A percentile compares a stretch with the other conserved stretches of the same genome.
Conservation (phyloP, 1,284 basidiomycete genomes). For the Chalciporus sp. region DNA sequence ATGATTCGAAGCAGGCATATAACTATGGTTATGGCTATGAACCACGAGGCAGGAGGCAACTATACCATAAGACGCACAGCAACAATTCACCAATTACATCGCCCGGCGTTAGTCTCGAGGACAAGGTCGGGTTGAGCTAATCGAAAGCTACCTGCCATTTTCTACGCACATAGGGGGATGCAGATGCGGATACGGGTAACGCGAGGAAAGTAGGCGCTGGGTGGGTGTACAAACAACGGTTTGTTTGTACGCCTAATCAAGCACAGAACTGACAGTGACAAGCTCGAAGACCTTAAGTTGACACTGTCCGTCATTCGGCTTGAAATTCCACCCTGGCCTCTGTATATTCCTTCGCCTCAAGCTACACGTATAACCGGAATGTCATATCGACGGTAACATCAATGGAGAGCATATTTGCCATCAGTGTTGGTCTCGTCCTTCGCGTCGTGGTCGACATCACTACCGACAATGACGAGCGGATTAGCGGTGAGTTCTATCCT, state of each 20-base stretch:
- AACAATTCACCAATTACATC: too few relatives aligned
- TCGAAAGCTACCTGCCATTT: too few relatives aligned
- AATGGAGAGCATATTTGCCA: slow-evolving; percentile 59
- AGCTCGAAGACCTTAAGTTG: background rate
- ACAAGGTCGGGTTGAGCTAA: too few relatives aligned
- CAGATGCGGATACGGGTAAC: too few relatives aligned
- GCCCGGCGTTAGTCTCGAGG: too few relatives aligned
- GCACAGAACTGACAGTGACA: too few relatives aligned
- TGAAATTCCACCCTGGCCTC: slow-evolving; percentile 40
- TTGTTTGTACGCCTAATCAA: background rate
- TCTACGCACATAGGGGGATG: too few relatives aligned
- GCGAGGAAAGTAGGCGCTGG: too few relatives aligned
- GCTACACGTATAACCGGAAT: slow-evolving; percentile 37
- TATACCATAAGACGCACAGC: too few relatives aligned
- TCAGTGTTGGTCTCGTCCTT: slow-evolving; percentile 51
- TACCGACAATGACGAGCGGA: slow-evolving; percentile 47
- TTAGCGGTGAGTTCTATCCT: slow-evolving; percentile 34
- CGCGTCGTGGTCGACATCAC: slow-evolving; percentile 51
- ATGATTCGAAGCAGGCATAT: too few relatives aligned
- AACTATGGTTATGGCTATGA: too few relatives aligned
- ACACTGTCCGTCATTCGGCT: background rate
- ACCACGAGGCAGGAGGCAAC: too few relatives aligned
- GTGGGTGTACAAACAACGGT: background rate
- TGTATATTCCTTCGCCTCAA: slow-evolving; percentile 40
- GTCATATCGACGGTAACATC: slow-evolving; percentile 36